Evolutionary conservation across 176 grass and related monocot species (phyloP).

Genomic region (Raddia guianensis): DNA sequence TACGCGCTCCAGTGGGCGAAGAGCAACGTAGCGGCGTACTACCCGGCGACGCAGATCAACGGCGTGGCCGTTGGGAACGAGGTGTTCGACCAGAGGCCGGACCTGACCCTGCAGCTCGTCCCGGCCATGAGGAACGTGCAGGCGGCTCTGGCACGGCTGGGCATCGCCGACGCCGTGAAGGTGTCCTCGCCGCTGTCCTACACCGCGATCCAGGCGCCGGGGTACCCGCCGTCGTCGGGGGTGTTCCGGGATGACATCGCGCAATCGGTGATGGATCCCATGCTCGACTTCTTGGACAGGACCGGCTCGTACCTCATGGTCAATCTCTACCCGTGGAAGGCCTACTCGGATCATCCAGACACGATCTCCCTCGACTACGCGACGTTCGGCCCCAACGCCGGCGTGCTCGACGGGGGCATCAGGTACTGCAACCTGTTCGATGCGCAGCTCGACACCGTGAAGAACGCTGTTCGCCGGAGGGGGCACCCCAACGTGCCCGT

Average conservation of each 20-base stretch:
- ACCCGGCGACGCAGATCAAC: conserved; percentile 60
- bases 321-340: conserved; percentile 61
- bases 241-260: conserved; percentile 56
- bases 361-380: conserved; percentile 55
- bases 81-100: conserved; percentile 51
- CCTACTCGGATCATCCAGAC: conserved; percentile 32
- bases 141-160: conserved; percentile 36
- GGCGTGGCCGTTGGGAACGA: conserved; percentile 70
- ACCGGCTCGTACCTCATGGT: conserved; percentile 55
- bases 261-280: conserved; percentile 50
- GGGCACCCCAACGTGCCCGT: not conserved
- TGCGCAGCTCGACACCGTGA: conserved; percentile 61
- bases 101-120: conserved; percentile 30
- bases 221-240: conserved; percentile 53
- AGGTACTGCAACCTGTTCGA: conserved; percentile 67
- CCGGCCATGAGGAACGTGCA: conserved; percentile 57
- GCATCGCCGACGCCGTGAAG: conserved; percentile 51
- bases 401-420: conserved; percentile 30
- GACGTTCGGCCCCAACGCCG: conserved; percentile 48
- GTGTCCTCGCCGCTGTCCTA: conserved; percentile 60
- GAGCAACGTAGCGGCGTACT: conserved; percentile 40
- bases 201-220: conserved; percentile 41
- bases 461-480: conserved; percentile 43
- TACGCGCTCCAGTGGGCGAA: conserved; percentile 54
- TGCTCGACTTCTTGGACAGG: conserved; percentile 50